phyloP scores from a whole-genome alignment of 345 rosid species.

The Hibiscus trionum region DNA sequence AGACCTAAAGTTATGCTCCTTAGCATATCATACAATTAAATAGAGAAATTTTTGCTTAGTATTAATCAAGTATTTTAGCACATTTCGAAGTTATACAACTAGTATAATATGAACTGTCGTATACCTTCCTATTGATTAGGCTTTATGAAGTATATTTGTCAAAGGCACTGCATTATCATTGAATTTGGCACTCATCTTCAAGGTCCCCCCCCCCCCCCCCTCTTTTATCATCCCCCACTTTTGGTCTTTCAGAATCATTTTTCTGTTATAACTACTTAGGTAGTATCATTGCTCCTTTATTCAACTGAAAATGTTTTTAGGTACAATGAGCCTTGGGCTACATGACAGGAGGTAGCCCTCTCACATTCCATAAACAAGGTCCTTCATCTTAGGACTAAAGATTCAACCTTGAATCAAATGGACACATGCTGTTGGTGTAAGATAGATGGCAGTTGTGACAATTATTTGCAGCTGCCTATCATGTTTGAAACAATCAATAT shows the following conservation, averaged over 20 bases:
- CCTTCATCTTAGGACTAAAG: not conserved
- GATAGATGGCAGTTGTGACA: not conserved
- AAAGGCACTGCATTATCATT: not conserved
- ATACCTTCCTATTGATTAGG: not conserved
- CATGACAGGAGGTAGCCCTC: not conserved
- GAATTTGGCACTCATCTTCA: not conserved
- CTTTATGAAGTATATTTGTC: constrained; percentile 1
- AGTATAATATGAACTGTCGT: constrained; percentile 1
- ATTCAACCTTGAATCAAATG: not conserved
- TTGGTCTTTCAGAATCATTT: not conserved
- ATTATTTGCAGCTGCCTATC: not conserved
- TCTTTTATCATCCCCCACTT: not conserved
- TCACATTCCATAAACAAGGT: not conserved
- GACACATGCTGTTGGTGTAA: not conserved
- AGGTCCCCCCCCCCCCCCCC: not conserved
- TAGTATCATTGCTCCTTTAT: not conserved
- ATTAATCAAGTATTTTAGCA: not conserved
- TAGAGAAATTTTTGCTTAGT: not conserved
- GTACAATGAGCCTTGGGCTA: not conserved
- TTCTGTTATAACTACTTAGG: not conserved
- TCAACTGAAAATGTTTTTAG: not conserved
- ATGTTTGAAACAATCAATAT: not conserved
- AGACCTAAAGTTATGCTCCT: not conserved
- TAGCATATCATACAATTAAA: not conserved
- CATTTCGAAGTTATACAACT: not conserved